These are phyloP conservation scores for Termitomyces sp. DNA, from an alignment of 768 basidiomycete species.

Conservation along the genomic window DNA sequence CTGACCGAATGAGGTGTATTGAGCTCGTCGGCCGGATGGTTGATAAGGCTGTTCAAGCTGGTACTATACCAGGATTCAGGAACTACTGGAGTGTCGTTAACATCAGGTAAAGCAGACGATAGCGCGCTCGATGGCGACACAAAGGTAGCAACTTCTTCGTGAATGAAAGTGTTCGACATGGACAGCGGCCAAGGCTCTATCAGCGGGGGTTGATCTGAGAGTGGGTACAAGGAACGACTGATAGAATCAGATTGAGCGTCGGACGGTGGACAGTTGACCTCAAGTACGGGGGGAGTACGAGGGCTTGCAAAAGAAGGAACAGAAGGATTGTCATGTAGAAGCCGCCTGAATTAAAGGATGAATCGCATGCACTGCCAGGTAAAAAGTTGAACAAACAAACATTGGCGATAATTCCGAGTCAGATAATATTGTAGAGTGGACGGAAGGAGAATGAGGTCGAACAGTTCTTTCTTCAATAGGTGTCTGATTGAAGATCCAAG, in stretches of 20 bases:
- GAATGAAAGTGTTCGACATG: not conserved
- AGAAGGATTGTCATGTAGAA: not conserved
- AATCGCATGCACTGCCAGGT: not conserved
- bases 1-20: not conserved
- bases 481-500: not conserved
- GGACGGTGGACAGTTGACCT: not conserved
- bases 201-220: not conserved
- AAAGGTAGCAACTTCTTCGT: not conserved
- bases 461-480: not conserved
- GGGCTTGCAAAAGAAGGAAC: not conserved
- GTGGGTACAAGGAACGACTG: slow-evolving; percentile 3
- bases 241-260: not conserved
- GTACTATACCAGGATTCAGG: slow-evolving; percentile 11
- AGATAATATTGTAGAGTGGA: not conserved
- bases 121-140: not conserved
- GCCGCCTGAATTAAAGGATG: not conserved
- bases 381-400: not conserved
- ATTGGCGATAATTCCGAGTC: not conserved
- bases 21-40: not conserved
- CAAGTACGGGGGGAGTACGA: not conserved
- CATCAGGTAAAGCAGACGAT: not conserved
- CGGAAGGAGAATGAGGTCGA: not conserved
- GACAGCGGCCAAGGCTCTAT: not conserved
- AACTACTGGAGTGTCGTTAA: not conserved
- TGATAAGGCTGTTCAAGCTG: slow-evolving; percentile 8